phyloP scores from a whole-genome alignment of 1,139 yeast species.

The Magnusiomyces suaveolens region DNA sequence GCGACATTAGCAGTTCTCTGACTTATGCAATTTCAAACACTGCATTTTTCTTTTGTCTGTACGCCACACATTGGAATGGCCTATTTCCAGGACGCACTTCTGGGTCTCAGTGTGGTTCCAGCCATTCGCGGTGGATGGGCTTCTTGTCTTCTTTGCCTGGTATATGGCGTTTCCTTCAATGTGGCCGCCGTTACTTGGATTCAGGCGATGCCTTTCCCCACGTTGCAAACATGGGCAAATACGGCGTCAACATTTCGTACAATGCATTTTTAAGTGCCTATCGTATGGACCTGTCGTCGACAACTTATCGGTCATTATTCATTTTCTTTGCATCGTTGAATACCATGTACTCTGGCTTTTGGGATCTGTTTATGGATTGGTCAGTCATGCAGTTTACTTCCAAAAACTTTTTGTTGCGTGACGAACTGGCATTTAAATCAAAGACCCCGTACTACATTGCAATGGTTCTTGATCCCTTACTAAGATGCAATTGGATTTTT shows the following conservation, averaged over 20 bases:
- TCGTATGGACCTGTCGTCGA: slow-evolving; percentile 46
- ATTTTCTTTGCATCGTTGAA: slow-evolving; percentile 68
- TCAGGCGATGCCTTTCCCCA: slow-evolving; percentile 97
- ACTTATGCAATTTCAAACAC: slow-evolving; percentile 81
- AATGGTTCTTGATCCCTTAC: slow-evolving; percentile 57
- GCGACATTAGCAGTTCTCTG: slow-evolving; percentile 80
- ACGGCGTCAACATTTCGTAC: slow-evolving; percentile 54
- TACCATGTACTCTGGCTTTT: slow-evolving; percentile 56
- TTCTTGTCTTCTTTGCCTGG: slow-evolving; percentile 77
- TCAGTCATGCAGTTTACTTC: slow-evolving; percentile 74
- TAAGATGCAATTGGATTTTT: slow-evolving; percentile 87
- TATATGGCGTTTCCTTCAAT: slow-evolving; percentile 83
- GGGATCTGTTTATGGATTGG: slow-evolving; percentile 98
- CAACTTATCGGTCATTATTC: slow-evolving; percentile 45
- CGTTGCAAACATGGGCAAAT: slow-evolving; percentile 80
- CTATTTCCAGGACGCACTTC: slow-evolving; percentile 35
- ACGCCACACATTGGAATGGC: slow-evolving; percentile 53
- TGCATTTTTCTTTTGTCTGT: slow-evolving; percentile 77
- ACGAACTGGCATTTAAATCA: slow-evolving; percentile 53
- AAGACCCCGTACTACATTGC: slow-evolving; percentile 64
- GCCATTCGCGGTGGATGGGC: slow-evolving; percentile 66
- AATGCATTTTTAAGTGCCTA: slow-evolving; percentile 71
- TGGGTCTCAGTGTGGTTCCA: slow-evolving; percentile 61
- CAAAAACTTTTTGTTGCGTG: slow-evolving; percentile 52
- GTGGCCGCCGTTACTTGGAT: slow-evolving; percentile 82